phyloP scores from a whole-genome alignment of 306 rosid species.

The Begonia peltatifolia region DNA sequence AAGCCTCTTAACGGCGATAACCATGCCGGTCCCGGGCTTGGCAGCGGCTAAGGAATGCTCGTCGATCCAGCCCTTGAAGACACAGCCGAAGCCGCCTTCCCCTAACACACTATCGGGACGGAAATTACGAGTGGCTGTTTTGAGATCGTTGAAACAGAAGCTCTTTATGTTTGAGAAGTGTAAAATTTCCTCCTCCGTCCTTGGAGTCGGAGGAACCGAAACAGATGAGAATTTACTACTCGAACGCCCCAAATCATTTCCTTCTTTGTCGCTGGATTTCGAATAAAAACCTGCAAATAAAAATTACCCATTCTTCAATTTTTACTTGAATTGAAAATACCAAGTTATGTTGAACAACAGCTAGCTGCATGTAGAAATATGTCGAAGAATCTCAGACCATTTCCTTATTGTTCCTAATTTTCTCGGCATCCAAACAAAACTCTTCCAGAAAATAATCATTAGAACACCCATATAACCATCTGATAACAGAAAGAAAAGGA shows the following conservation, averaged over 20 bases:
- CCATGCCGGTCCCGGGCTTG: conserved; percentile 74
- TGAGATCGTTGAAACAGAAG: conserved; percentile 61
- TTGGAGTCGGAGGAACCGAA: conserved; percentile 58
- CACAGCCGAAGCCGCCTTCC: conserved; percentile 93
- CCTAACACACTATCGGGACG: conserved; percentile 97
- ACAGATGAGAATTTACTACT: conserved; percentile 39
- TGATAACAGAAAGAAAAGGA: conserved; percentile 1
- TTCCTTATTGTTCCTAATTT: background rate
- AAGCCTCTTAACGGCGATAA: conserved; percentile 89
- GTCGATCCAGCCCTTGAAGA: conserved; percentile 93
- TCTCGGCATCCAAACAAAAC: background rate
- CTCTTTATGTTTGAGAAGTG: conserved; percentile 62
- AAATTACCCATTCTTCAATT: background rate
- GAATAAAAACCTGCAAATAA: conserved; percentile 34
- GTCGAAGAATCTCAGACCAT: too few species aligned
- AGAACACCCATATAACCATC: conserved; percentile 1
- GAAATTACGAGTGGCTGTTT: conserved; percentile 78
- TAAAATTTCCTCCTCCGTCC: conserved; percentile 87
- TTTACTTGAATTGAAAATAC: too few species aligned
- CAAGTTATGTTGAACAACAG: too few species aligned
- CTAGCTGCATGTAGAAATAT: too few species aligned
- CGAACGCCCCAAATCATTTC: conserved; percentile 17
- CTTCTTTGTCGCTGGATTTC: conserved; percentile 19
- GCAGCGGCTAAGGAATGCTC: conserved; percentile 57
- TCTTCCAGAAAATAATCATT: background rate